Percentiles rank a stretch among this genome's conserved stretches.
These are phyloP conservation scores for Verbena officinalis DNA, from an alignment of 257 asterid species.

Conservation along the genomic window DNA sequence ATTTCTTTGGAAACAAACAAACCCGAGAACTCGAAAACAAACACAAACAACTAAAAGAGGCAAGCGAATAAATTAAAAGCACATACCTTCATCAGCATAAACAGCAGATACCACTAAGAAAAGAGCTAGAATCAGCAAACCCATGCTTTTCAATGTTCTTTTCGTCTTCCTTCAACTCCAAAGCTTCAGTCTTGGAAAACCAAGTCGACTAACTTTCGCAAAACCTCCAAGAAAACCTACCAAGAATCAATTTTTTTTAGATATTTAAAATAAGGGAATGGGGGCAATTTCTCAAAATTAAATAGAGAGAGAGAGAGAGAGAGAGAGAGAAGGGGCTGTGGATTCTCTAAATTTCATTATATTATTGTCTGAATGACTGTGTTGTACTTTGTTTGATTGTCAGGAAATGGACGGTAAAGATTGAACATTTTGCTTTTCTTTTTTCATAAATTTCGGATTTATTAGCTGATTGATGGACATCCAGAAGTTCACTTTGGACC, in stretches of 20 bases:
- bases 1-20: neutral
- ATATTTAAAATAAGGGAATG: neutral
- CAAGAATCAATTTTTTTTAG: neutral
- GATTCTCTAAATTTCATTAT: slow-evolving; percentile 4
- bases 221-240: slow-evolving; percentile 1
- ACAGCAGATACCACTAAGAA: slow-evolving; percentile 37
- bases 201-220: neutral
- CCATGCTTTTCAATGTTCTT: slow-evolving; percentile 20
- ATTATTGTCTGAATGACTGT: slow-evolving; percentile 16
- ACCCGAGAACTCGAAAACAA: neutral
- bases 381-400: slow-evolving; percentile 1
- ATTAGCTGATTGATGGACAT: slow-evolving; percentile 2
- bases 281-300: neutral
- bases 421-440: slow-evolving; percentile 12
- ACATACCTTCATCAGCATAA: slow-evolving; percentile 27
- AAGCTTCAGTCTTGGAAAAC: neutral
- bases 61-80: slow-evolving; percentile 10
- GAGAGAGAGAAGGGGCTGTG: neutral
- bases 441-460: neutral
- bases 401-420: slow-evolving; percentile 27
- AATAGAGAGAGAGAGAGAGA: slow-evolving; percentile 1
- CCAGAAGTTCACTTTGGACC: slow-evolving; percentile 11
- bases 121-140: slow-evolving; percentile 30
- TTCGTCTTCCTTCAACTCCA: slow-evolving; percentile 17
- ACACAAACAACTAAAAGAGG: slow-evolving; percentile 6